Evolutionary conservation across 495 filamentous ascomycete species (phyloP).

Genomic region (Penicillium diatomitis): DNA sequence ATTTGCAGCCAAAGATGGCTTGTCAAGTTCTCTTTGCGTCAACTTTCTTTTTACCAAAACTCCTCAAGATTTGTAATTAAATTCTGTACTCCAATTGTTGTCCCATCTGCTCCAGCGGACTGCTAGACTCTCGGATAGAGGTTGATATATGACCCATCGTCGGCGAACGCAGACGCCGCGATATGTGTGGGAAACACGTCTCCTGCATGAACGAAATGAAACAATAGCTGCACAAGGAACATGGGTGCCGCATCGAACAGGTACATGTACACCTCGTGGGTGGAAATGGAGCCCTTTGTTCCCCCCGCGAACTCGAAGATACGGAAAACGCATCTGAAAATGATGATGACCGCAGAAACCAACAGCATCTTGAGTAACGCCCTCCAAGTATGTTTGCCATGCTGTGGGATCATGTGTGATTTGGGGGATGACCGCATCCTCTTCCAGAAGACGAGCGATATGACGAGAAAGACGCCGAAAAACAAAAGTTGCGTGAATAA

Average conservation of each 20-base stretch:
- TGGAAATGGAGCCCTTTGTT: slow-evolving; percentile 10
- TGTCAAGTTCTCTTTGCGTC: too few species aligned
- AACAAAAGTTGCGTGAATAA: slow-evolving; percentile 18
- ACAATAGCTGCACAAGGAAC: slow-evolving; percentile 14
- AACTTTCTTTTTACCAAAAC: too few species aligned
- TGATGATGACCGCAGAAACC: slow-evolving; percentile 6
- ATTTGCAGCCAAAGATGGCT: too few species aligned
- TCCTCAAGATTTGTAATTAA: too few species aligned
- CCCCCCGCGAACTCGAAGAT: slow-evolving; percentile 1
- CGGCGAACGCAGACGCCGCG: too few species aligned
- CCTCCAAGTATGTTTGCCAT: neutral
- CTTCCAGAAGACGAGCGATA: slow-evolving; percentile 10
- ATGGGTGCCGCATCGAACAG: slow-evolving; percentile 19
- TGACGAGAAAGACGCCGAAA: slow-evolving; percentile 17
- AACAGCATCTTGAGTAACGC: slow-evolving; percentile 4
- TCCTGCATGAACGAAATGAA: slow-evolving; percentile 13
- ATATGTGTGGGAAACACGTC: too few species aligned
- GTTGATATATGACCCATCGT: too few species aligned
- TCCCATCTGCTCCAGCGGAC: too few species aligned
- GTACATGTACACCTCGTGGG: slow-evolving; percentile 20
- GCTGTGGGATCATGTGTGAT: neutral
- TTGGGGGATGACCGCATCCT: slow-evolving; percentile 4
- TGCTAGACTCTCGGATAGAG: too few species aligned
- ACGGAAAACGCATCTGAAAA: neutral
- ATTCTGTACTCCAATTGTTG: too few species aligned